Evolutionary conservation across 495 filamentous ascomycete genomes (phyloP), one percentile per base, ranked within the genome.

Genomic region (Xylaria intraflava): DNA sequence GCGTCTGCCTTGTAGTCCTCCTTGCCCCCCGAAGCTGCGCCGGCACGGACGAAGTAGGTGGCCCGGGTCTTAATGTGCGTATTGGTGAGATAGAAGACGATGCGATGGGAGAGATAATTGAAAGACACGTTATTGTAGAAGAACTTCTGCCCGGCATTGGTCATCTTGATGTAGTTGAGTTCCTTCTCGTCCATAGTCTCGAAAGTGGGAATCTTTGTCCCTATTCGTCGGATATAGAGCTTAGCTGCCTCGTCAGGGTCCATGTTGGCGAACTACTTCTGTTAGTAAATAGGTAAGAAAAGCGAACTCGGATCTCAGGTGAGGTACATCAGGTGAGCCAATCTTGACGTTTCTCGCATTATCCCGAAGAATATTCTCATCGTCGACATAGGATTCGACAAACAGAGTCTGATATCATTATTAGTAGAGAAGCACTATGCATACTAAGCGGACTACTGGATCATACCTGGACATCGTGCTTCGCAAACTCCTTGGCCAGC

Each of bases 101-200:
- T 97, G 38, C 93, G 81, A 65, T 97, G 88, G 16, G 89, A 92
- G 29, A 99, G 79, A 66, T 97, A 99, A 26, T 89, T 90, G 68
- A 97, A 97, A 61, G 83, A 87, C 64, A 90, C 87, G 58, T 96
- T 96, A 74, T 97, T 99, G 60, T 96, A 88, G 51, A 88, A 84
- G 51, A 97, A 81, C 42, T 84, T 75, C 67, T 94, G 84, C n/a
- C 94, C 94, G 7, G 94, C 94, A 62, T 99, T 97, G 59, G 95
- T 94, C 90, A 99, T 95, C 81, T 96, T 97, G 76, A 97, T 89
- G 65, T 90, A 99, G 63, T 96, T 96, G 51, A 97, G 75, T 53
- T 96, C 90, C 26, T 79, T 75, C 63, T 97, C 93, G 59, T 91
- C 80, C 90, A 99, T 97, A 0, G 89, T 95, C 70, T 97, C 92